phyloP scores from a whole-genome alignment of 2,329 filamentous ascomycete genomes.

The Scytalidium sp. region DNA sequence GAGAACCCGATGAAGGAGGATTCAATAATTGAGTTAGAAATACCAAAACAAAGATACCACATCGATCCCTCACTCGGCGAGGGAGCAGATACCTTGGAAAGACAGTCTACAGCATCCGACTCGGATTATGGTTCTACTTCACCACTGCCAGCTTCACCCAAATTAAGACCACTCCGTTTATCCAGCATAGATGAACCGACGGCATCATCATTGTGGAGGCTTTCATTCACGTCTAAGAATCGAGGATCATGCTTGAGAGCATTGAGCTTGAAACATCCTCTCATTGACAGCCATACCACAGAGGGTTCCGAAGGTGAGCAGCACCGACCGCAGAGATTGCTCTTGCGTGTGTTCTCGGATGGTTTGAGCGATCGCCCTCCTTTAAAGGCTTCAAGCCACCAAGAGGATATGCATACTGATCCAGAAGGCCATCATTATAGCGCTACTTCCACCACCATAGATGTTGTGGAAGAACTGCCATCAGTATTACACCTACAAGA shows the following conservation, averaged over 20 bases:
- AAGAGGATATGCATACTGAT: not conserved
- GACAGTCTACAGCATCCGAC: not conserved
- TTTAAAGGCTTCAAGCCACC: no score
- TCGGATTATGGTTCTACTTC: conserved; percentile 10
- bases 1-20: no score
- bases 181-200: conserved; percentile 19
- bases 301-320: no score
- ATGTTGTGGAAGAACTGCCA: conserved; percentile 15
- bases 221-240: conserved; percentile 23
- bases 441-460: conserved; percentile 10
- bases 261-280: conserved; percentile 19
- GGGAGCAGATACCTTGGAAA: not conserved
- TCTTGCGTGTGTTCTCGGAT: no score
- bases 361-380: no score
- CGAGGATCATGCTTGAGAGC: conserved; percentile 22
- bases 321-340: no score
- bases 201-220: conserved; percentile 24
- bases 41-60: no score
- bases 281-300: no score
- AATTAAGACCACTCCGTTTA: conserved; percentile 18
- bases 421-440: not conserved
- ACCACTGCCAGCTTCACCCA: conserved; percentile 17
- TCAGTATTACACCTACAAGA: conserved; percentile 22
- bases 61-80: no score
- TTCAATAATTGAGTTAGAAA: no score